A percentile compares a stretch with the other conserved stretches of the same genome.
Conservation (phyloP, 805 yeast genomes). For the Candida caryicola region DNA sequence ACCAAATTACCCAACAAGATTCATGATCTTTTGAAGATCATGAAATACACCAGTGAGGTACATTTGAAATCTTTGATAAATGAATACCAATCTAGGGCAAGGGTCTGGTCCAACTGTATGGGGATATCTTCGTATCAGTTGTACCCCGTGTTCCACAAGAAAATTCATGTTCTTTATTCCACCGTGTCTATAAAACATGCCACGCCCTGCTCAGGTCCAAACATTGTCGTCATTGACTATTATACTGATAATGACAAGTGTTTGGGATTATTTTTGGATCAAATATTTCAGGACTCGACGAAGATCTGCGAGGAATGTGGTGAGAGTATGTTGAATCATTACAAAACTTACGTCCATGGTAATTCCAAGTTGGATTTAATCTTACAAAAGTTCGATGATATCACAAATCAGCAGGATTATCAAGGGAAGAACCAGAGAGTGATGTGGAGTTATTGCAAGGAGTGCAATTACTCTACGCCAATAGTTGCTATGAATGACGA, state of each 20-base stretch:
- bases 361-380: slow-evolving; percentile 75
- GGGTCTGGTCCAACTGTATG: slow-evolving; percentile 47
- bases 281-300: slow-evolving; percentile 63
- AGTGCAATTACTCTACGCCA: slow-evolving; percentile 73
- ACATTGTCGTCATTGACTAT: slow-evolving; percentile 74
- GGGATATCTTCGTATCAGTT: slow-evolving; percentile 36
- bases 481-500: slow-evolving; percentile 78
- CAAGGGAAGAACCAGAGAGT: slow-evolving; percentile 53
- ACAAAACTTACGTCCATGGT: slow-evolving; percentile 85
- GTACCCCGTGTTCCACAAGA: slow-evolving; percentile 62
- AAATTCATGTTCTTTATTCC: slow-evolving; percentile 72
- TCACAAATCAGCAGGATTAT: slow-evolving; percentile 18
- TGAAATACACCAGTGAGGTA: slow-evolving; percentile 35
- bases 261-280: slow-evolving; percentile 85
- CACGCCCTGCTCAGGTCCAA: slow-evolving; percentile 93
- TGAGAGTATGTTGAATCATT: slow-evolving; percentile 66
- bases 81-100: slow-evolving; percentile 44
- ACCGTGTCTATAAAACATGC: slow-evolving; percentile 80
- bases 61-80: slow-evolving; percentile 45
- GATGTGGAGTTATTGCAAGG: slow-evolving; percentile 90
- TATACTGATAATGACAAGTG: slow-evolving; percentile 91
- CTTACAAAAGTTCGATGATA: slow-evolving; percentile 49
- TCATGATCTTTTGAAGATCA: slow-evolving; percentile 34
- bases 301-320: slow-evolving; percentile 81
- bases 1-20: slow-evolving; percentile 36